phyloP scores from a whole-genome alignment of 208 protist species.

The Leptomonas seymouri region DNA sequence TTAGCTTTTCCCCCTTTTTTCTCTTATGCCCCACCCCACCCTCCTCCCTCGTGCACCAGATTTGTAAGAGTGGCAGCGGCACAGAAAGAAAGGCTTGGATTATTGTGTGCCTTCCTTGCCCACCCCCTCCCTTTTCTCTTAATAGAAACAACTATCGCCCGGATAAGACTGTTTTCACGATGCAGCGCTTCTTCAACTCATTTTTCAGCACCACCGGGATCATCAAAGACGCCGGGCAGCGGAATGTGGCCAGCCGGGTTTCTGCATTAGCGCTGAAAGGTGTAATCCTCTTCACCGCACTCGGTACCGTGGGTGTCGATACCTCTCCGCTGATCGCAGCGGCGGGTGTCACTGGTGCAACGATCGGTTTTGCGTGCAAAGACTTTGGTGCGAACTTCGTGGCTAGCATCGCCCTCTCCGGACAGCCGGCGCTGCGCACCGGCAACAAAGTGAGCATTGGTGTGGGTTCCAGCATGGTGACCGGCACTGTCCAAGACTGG shows the following conservation, averaged over 20 bases:
- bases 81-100: too few species aligned
- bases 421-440: slow-evolving; percentile 57
- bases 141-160: background rate
- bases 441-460: slow-evolving; percentile 73
- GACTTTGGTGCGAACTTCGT: slow-evolving; percentile 87
- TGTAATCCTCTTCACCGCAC: slow-evolving; percentile 53
- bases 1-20: too few species aligned
- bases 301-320: slow-evolving; percentile 79
- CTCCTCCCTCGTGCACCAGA: too few species aligned
- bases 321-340: slow-evolving; percentile 76
- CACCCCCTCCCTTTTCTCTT: background rate
- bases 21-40: too few species aligned
- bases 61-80: too few species aligned
- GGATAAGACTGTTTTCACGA: slow-evolving; percentile 6
- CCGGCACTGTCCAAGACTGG: slow-evolving; percentile 69
- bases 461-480: slow-evolving; percentile 39
- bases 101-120: background rate
- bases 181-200: slow-evolving; percentile 86
- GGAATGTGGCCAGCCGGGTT: slow-evolving; percentile 72
- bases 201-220: slow-evolving; percentile 70
- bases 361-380: slow-evolving; percentile 84
- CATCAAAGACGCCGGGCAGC: slow-evolving; percentile 70
- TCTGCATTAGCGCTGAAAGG: slow-evolving; percentile 59
- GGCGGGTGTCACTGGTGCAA: slow-evolving; percentile 80
- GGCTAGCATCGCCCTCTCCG: slow-evolving; percentile 72